phyloP scores from a whole-genome alignment of 306 rosid genomes.

The Ziziphus jujuba region DNA sequence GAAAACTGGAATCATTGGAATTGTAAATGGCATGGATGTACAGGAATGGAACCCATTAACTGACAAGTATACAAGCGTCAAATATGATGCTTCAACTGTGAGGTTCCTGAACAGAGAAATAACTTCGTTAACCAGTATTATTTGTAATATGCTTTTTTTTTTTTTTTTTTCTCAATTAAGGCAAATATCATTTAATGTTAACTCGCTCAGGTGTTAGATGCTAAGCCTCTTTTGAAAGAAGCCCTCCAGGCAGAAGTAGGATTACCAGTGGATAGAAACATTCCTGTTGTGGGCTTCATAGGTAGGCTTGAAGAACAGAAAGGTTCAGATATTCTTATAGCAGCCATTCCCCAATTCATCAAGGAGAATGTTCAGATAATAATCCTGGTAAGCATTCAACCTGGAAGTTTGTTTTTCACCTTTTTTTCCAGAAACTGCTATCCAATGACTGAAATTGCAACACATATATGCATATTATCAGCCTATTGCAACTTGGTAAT shows the following conservation, averaged over 20 bases:
- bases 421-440: neutral
- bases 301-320: constrained; percentile 95
- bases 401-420: neutral
- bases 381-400: constrained; percentile 57
- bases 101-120: constrained; percentile 11
- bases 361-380: constrained; percentile 61
- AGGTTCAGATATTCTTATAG: constrained; percentile 85
- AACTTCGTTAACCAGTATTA: neutral
- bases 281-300: constrained; percentile 70
- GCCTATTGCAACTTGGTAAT: constrained; percentile 24
- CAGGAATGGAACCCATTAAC: constrained; percentile 85
- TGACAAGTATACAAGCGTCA: constrained; percentile 54
- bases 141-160: neutral
- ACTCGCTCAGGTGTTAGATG: constrained; percentile 49
- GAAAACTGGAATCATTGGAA: constrained; percentile 43
- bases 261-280: constrained; percentile 61
- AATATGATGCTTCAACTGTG: constrained; percentile 60
- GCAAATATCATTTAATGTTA: neutral
- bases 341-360: constrained; percentile 69
- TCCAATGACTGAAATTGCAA: neutral
- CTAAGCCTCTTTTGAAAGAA: constrained; percentile 71
- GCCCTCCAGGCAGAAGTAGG: constrained; percentile 88
- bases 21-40: constrained; percentile 88
- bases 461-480: constrained; percentile 12
- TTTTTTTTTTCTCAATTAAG: neutral